Evolutionary conservation across 2,329 filamentous ascomycete genomes (phyloP), one percentile per base, ranked within the genome.

Genomic region (Epichloe hybrida): DNA sequence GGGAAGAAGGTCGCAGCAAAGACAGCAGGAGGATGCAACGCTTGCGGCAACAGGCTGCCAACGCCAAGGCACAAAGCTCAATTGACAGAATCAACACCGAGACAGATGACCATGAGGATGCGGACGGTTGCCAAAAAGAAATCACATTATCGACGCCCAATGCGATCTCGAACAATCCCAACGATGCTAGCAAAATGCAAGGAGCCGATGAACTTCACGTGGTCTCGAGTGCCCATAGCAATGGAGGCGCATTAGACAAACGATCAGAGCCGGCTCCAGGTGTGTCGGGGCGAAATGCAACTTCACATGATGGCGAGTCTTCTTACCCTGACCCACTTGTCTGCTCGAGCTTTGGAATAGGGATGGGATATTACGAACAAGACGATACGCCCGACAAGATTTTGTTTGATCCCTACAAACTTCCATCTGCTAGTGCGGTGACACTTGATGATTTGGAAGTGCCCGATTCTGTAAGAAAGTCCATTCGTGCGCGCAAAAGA

Each of bases 361-460:
- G 78, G 15, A 75, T 79, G 69, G 77, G 76, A 9, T 81, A 80
- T 61, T 81, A 80, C 58, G 72, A 80, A 51, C 76, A 79, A 56
- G 75, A 78, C 53, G 74, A 79, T 55, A 72, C 70, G 21, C 70
- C 73, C 2, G 76, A 80, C 60, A 76, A 69, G 58, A 81, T 81
- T 60, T 61, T 81, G 3, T 81, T 81, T 52, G 75, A 81, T 54
- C 73, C 8, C 8, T 81, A 79, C 58, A 73, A 80, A 56, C 69
- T 69, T 31, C 77, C 77, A 5, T 65, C 72, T 12, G 66, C 69
- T 4, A 72, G 75, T 4, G 62, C 64, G 11, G 58, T 77, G 49
- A 58, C 63, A 36, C 59, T 65, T 5, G 66, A 71, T 8, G 70
- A 76, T 48, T 66, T 71, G 2, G 69, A 76, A 52, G 64, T 76